phyloP scores from a whole-genome alignment of 2,329 filamentous ascomycete genomes.

The Aspergillus caelatus region DNA sequence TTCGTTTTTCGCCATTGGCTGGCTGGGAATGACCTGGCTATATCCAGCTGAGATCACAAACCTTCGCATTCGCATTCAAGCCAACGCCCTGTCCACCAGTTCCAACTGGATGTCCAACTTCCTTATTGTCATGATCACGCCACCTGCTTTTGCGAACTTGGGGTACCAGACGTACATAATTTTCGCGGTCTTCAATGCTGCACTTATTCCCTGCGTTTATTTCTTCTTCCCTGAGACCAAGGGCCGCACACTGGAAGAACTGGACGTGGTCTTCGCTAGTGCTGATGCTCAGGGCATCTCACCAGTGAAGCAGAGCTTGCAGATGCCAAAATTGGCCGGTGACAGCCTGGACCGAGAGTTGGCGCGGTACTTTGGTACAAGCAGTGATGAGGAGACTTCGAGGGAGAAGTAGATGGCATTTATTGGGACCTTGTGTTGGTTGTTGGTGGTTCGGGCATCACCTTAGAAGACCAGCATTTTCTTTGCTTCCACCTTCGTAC shows the following conservation, averaged over 20 bases:
- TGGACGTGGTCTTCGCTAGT: slow-evolving; percentile 49
- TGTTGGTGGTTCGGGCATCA: not conserved
- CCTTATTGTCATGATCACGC: slow-evolving; percentile 68
- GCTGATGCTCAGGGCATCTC: slow-evolving; percentile 7
- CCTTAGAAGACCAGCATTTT: not conserved
- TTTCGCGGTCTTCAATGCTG: slow-evolving; percentile 57
- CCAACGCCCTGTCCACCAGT: slow-evolving; percentile 62
- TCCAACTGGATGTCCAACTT: slow-evolving; percentile 64
- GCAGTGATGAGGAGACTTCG: not conserved
- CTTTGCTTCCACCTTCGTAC: not conserved
- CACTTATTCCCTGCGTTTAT: slow-evolving; percentile 58
- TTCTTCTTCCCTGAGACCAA: slow-evolving; percentile 65
- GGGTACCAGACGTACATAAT: slow-evolving; percentile 59
- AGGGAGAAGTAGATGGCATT: not conserved
- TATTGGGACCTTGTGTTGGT: not conserved
- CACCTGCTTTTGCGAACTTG: slow-evolving; percentile 60
- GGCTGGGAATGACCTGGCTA: slow-evolving; percentile 63
- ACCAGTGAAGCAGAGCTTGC: slow-evolving; percentile 8
- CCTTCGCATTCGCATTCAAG: slow-evolving; percentile 60
- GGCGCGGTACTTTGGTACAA: not conserved
- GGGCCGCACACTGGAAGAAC: slow-evolving; percentile 64
- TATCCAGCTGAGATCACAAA: slow-evolving; percentile 53
- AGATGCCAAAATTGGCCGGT: slow-evolving; percentile 4
- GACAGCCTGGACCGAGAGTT: slow-evolving; percentile 1
- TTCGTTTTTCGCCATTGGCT: slow-evolving; percentile 66